Percentiles rank a stretch among this genome's conserved stretches.
Conservation (phyloP, 768 basidiomycete species). For the Kwoniella dejecticola region DNA sequence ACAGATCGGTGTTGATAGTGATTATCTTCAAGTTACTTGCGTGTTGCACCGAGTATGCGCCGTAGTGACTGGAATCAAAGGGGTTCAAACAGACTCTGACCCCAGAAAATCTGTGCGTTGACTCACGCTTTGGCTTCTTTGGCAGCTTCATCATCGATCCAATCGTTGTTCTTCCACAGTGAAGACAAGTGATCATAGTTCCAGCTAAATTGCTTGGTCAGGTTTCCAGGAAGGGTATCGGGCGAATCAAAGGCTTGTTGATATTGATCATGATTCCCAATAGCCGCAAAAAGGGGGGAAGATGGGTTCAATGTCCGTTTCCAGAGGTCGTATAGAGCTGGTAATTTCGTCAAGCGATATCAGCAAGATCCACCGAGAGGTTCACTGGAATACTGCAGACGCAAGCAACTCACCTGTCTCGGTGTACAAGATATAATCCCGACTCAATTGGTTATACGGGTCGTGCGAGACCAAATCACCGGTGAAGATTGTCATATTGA, state of each 20-base stretch:
- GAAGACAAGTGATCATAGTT: constrained; percentile 73
- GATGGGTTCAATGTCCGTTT: constrained; percentile 66
- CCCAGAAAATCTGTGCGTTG: no score
- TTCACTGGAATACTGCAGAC: no score
- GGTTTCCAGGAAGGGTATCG: constrained; percentile 17
- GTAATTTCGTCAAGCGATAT: background rate
- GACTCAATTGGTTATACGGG: constrained; percentile 62
- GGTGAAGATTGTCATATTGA: constrained; percentile 69
- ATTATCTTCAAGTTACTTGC: constrained; percentile 70
- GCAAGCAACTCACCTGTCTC: constrained; percentile 11
- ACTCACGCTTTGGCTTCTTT: constrained; percentile 61
- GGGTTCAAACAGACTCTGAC: no score
- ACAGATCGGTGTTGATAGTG: constrained; percentile 74
- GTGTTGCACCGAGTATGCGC: constrained; percentile 71
- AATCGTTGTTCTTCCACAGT: constrained; percentile 71
- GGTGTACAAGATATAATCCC: constrained; percentile 14
- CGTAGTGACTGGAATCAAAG: constrained; percentile 70
- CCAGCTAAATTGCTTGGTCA: constrained; percentile 57
- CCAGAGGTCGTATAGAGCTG: constrained; percentile 68
- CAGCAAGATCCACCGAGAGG: background rate
- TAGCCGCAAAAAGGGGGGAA: constrained; percentile 68
- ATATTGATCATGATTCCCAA: constrained; percentile 78
- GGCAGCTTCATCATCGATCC: constrained; percentile 66
- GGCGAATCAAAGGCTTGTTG: constrained; percentile 59
- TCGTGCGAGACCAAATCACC: constrained; percentile 78